Conservation (phyloP, 2,329 filamentous ascomycete species). For the Fonsecaea erecta region DNA sequence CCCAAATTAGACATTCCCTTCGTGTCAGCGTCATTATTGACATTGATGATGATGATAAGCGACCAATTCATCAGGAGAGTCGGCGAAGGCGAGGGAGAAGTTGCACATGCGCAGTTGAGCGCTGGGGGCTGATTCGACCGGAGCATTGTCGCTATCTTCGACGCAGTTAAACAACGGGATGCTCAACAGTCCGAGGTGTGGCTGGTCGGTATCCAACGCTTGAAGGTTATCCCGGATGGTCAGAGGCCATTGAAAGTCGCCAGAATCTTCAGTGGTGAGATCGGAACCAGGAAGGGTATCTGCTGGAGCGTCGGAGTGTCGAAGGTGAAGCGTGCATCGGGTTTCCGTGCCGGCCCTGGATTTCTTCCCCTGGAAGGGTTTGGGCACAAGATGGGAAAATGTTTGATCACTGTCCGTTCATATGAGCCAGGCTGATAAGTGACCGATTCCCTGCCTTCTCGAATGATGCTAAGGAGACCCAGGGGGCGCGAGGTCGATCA, state of each 20-base stretch:
- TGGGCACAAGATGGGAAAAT: conserved; percentile 5
- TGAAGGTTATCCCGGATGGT: conserved; percentile 2
- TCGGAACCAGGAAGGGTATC: neutral
- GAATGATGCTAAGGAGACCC: conserved; percentile 2
- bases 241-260: neutral
- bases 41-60: neutral
- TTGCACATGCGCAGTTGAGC: neutral
- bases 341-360: neutral
- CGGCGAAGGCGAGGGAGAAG: neutral
- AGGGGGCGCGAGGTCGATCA: neutral
- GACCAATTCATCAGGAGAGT: neutral
- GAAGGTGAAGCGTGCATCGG: neutral
- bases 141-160: neutral
- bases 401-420: conserved; percentile 6
- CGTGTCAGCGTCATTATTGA: too few relatives aligned
- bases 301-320: neutral
- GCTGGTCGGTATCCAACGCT: neutral
- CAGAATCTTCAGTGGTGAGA: neutral
- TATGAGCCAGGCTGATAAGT: neutral
- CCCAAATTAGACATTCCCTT: too few relatives aligned
- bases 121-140: neutral
- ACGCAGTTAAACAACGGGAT: neutral
- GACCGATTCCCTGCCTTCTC: neutral
- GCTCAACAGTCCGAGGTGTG: neutral
- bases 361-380: conserved; percentile 2